Evolutionary conservation across 169 alveolate species (phyloP), one percentile per base, ranked within the genome.

Genomic region (Eimeria necatrix): DNA sequence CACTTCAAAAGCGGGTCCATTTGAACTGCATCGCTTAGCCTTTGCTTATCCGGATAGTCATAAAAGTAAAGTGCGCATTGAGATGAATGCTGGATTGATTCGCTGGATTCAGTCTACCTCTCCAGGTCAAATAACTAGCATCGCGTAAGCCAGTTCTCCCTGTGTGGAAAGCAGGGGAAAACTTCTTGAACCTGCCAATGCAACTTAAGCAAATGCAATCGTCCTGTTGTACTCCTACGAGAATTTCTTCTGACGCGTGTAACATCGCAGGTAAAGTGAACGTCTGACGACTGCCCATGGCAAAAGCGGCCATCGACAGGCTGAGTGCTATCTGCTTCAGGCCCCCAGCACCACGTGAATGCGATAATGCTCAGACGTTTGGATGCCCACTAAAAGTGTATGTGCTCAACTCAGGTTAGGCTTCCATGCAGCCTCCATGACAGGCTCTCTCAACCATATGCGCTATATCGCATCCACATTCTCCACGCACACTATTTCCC

Each of bases 21-120:
- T 85, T 46, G 83, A 85, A 24, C 76, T 85, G 80, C 93, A 85
- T 20, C 93, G 93, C 64, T 59, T 85, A 64, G 93, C 93, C n/a
- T 85, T 85, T 46, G 24, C 93, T 14, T 85, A 85, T 85, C 93
- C 93, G 22, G 18, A 12, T 5, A 85, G 51, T 60, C 93, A 85
- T 60, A 85, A 59, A 41, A 85, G 93, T 10, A 53, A n/a, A 26
- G 93, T 85, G 51, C 93, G 93, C 49, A 85, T 85, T 60, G 93
- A 85, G 64, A 85, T 85, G 93, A 85, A 85, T 60, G 93, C 93
- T 49, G 93, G 93, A 2, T 61, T 85, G 61, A 85, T 85, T 59
- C 93, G 93, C 93, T 85, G 93, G 93, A 85, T 85, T 61, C 93
- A 85, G 80, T 85, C 93, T 12, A 59, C 93, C 16, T 56, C 93